Evolutionary conservation across 164 flowering plant genomes (phyloP), one percentile per base, ranked within the genome.

Genomic region (Stephania japonica): DNA sequence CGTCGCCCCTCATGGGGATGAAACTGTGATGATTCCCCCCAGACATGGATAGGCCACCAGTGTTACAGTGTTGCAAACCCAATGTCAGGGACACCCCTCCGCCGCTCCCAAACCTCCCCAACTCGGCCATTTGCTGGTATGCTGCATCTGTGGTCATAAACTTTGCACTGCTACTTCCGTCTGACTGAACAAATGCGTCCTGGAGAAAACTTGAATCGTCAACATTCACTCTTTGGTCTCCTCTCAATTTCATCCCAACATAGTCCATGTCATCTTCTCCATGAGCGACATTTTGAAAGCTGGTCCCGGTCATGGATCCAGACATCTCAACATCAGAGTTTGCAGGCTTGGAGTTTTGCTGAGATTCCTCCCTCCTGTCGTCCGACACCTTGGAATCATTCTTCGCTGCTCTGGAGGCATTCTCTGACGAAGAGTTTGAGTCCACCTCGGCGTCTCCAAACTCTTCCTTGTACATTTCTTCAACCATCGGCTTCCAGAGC

Each of bases 401-500:
- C 73, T 69, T 85, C 26, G 49, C 65, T 56, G 81, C 74, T 78
- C 81, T 85, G 19, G 78, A 71, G 21, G 85, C 81, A 71, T 81
- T 83, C 26, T 88, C 94, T 11, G 92, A 85, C 26, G 97, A 87
- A 50, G 91, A 90, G 78, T 80, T 90, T 6, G 94, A 84, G 72
- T 91, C 98, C 81, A 86, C 77, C 70, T 91, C 96, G 14, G 82
- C 81, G 27, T 90, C 97, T 23, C 93, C 94, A 68, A 75, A 75
- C 76, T 94, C 98, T 81, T 94, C 96, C 79, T 90, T 94, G 87
- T 94, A 91, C 98, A 94, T 94, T 78, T 94, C 98, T 80, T 94
- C 97, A 3, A 94, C 97, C 98, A 94, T 92, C 24, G 98, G 97
- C 84, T 94, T 94, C 98, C 98, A 94, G 41, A 94, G 94, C 42